phyloP scores from a whole-genome alignment of 1,284 basidiomycete genomes.

The Ceratobasidium theobromae region DNA sequence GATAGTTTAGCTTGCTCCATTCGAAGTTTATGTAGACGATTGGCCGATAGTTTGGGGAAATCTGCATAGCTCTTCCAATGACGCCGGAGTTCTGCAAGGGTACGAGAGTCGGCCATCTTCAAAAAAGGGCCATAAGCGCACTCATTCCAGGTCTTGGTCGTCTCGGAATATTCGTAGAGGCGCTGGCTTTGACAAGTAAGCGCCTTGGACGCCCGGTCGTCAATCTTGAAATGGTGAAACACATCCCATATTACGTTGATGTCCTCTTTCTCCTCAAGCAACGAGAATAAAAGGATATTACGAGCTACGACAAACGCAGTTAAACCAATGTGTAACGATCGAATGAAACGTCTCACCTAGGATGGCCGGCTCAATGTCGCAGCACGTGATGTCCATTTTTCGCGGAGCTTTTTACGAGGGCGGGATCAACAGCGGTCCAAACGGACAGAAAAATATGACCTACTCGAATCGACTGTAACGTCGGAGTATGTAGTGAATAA shows the following conservation, averaged over 20 bases:
- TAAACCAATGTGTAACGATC: not conserved
- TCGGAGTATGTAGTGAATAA: constrained; percentile 55
- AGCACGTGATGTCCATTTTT: constrained; percentile 59
- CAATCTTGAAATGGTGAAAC: constrained; percentile 22
- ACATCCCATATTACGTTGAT: constrained; percentile 3
- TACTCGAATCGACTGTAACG: constrained; percentile 39
- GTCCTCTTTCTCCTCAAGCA: not conserved
- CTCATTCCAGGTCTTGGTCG: not conserved
- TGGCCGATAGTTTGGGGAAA: not conserved
- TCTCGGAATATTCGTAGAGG: not conserved
- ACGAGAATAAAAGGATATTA: constrained; percentile 2
- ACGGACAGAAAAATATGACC: constrained; percentile 45
- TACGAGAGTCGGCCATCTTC: not conserved
- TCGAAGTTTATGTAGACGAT: not conserved
- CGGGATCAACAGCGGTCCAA: not conserved
- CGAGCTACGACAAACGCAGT: not conserved
- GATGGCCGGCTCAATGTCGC: constrained; percentile 58
- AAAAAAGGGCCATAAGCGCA: not conserved
- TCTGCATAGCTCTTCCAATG: constrained; percentile 8
- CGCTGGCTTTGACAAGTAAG: not conserved
- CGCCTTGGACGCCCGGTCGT: not conserved
- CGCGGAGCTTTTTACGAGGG: constrained; percentile 43
- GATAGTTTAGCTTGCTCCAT: not conserved
- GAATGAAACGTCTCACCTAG: constrained; percentile 47
- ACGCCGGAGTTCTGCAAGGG: not conserved